A percentile compares a stretch with the other conserved stretches of the same genome.
Conservation (phyloP, 148 eudicot genomes). For the Rhododendron vialii region DNA sequence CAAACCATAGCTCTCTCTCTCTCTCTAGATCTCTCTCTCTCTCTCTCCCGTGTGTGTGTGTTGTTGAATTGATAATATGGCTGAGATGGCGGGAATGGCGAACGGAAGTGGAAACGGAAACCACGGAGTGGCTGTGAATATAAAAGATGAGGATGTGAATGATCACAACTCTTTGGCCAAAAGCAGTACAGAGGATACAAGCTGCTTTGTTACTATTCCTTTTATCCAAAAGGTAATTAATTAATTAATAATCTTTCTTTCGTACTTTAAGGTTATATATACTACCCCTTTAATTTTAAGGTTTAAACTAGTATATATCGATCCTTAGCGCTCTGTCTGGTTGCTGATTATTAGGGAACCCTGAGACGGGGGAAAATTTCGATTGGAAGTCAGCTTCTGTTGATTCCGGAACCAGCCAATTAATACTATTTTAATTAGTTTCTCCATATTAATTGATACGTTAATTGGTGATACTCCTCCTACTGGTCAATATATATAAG, state of each 20-base stretch:
- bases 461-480: too few species aligned
- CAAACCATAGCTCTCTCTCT: not conserved
- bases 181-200: constrained; percentile 2
- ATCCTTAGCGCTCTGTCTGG: not conserved
- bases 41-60: not conserved
- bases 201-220: constrained; percentile 38
- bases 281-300: not conserved
- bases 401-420: not conserved
- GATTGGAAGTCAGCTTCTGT: not conserved
- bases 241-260: not conserved
- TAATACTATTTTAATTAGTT: too few species aligned
- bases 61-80: constrained; percentile 29
- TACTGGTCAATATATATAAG: too few species aligned
- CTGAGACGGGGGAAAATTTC: not conserved
- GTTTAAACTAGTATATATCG: not conserved
- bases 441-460: too few species aligned
- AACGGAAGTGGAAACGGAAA: constrained; percentile 35
- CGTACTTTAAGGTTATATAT: not conserved
- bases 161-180: constrained; percentile 12
- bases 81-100: constrained; percentile 32
- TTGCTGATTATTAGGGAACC: not conserved
- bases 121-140: constrained; percentile 40
- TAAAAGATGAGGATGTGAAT: constrained; percentile 23
- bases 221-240: constrained; percentile 61
- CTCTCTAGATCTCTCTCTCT: constrained; percentile 5